phyloP scores from a whole-genome alignment of 345 rosid genomes.

The Syzygium grande region DNA sequence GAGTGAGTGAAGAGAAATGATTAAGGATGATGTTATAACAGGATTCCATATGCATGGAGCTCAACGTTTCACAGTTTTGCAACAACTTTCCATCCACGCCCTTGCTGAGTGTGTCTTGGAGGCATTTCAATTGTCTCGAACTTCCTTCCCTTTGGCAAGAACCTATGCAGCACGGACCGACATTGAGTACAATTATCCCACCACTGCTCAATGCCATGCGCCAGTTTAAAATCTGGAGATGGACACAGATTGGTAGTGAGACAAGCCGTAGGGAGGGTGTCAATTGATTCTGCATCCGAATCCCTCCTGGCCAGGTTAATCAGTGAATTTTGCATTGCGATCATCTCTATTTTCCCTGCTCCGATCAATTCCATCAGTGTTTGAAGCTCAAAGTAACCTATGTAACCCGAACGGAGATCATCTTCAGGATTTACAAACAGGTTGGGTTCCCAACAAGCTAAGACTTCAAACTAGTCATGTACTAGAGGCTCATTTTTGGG shows the following conservation, averaged over 20 bases:
- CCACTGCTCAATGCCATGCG: not conserved
- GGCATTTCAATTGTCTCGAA: not conserved
- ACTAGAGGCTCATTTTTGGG: not conserved
- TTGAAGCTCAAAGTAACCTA: not conserved
- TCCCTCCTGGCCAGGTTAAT: not conserved
- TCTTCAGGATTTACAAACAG: conserved; percentile 48
- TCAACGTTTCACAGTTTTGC: not conserved
- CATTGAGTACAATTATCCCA: conserved; percentile 20
- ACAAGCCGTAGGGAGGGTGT: not conserved
- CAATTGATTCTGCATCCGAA: not conserved
- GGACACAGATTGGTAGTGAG: not conserved
- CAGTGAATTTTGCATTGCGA: not conserved
- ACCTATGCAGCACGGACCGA: not conserved
- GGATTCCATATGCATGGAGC: not conserved
- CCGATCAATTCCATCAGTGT: not conserved
- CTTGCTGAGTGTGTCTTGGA: not conserved
- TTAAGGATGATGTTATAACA: not conserved
- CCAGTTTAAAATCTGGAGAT: not conserved
- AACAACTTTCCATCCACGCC: not conserved
- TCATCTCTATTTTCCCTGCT: not conserved
- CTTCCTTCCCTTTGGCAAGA: not conserved
- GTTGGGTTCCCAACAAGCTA: conserved; percentile 39
- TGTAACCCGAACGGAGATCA: conserved; percentile 44
- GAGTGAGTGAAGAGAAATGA: not conserved
- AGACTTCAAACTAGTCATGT: not conserved